Conservation (phyloP, 2,329 filamentous ascomycete genomes). For the Pseudocercospora macadamiae region DNA sequence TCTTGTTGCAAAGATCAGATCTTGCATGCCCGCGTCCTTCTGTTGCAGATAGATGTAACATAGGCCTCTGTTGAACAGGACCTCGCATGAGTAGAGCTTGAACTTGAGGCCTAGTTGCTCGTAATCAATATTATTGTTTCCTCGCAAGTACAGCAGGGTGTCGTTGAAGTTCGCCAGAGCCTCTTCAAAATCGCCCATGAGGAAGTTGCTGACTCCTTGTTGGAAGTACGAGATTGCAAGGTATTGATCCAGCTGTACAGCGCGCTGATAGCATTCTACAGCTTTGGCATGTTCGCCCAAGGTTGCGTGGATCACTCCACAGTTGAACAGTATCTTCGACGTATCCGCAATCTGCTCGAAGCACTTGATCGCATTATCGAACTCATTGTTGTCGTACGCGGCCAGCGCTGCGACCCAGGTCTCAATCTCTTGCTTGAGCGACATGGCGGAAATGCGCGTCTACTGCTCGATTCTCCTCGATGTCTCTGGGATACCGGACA, state of each 20-base stretch:
- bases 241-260: slow-evolving; percentile 88
- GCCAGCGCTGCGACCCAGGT: slow-evolving; percentile 92
- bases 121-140: slow-evolving; percentile 97
- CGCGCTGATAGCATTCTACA: slow-evolving; percentile 92
- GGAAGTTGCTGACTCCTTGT: slow-evolving; percentile 96
- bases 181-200: slow-evolving; percentile 95
- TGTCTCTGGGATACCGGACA: slow-evolving; percentile 13
- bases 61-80: slow-evolving; percentile 93
- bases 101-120: slow-evolving; percentile 93
- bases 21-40: slow-evolving; percentile 85
- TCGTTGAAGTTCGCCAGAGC: slow-evolving; percentile 98
- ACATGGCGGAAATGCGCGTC: slow-evolving; percentile 42
- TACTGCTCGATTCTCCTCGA: not conserved
- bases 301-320: slow-evolving; percentile 95
- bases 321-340: slow-evolving; percentile 98
- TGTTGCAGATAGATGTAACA: slow-evolving; percentile 98
- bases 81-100: slow-evolving; percentile 96
- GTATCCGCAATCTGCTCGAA: slow-evolving; percentile 91
- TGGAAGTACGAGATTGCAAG: slow-evolving; percentile 98
- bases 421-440: slow-evolving; percentile 82
- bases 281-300: slow-evolving; percentile 94
- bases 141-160: slow-evolving; percentile 87
- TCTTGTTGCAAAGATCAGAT: slow-evolving; percentile 86
- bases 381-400: slow-evolving; percentile 96
- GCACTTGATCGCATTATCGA: slow-evolving; percentile 80